Percentiles rank a stretch among this genome's conserved stretches.
phyloP scores from a whole-genome alignment of 164 flowering plant species.

The Taxillus chinensis region DNA sequence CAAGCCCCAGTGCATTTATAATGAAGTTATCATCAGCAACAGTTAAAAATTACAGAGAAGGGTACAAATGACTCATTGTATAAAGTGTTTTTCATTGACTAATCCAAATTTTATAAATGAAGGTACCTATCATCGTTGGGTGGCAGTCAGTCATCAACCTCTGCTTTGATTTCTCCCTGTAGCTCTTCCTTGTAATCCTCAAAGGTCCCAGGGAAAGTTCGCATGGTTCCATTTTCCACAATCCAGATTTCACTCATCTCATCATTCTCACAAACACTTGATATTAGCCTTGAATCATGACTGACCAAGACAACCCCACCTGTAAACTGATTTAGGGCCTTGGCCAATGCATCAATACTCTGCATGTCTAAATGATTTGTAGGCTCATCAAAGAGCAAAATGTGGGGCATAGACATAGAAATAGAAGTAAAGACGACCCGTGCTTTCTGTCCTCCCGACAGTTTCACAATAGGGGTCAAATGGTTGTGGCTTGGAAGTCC shows the following conservation, averaged over 20 bases:
- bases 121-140: too few species aligned
- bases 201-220: conserved; percentile 40
- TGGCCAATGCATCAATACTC: conserved; percentile 79
- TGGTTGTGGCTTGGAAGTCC: conserved; percentile 84
- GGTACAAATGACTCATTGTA: too few species aligned
- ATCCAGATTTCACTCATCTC: conserved; percentile 72
- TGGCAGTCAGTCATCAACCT: conserved; percentile 51
- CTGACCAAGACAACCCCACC: conserved; percentile 85
- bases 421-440: conserved; percentile 80
- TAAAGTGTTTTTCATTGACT: too few species aligned
- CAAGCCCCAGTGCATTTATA: too few species aligned
- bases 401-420: conserved; percentile 81
- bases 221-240: conserved; percentile 63
- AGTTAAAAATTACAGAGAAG: too few species aligned
- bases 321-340: conserved; percentile 67
- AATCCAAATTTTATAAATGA: too few species aligned
- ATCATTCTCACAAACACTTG: conserved; percentile 75
- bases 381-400: conserved; percentile 54
- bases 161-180: conserved; percentile 51
- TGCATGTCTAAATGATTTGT: conserved; percentile 83
- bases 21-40: too few species aligned
- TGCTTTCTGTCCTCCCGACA: conserved; percentile 78
- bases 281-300: conserved; percentile 72
- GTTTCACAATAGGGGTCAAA: conserved; percentile 67
- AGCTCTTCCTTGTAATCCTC: conserved; percentile 77